A percentile compares a stretch with the other conserved stretches of the same genome.
Evolutionary conservation across 2,329 filamentous ascomycete genomes (phyloP).

Genomic region (Botrytis porri): DNA sequence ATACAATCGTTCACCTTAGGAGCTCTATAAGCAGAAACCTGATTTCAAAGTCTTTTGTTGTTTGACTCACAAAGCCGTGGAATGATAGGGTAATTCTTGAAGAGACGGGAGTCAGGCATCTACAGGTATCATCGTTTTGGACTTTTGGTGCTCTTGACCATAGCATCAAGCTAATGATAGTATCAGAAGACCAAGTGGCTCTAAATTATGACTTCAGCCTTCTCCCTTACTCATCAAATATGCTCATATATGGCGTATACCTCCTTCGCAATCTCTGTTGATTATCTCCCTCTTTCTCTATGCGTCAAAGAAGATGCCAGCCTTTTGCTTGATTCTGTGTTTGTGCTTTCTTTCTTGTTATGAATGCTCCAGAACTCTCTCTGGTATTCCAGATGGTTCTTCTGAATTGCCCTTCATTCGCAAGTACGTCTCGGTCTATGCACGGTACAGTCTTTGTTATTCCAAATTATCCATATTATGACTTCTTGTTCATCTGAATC

Average conservation of each 20-base stretch:
- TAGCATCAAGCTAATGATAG: neutral
- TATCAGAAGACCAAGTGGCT: neutral
- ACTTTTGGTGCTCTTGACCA: neutral
- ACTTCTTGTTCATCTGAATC: neutral
- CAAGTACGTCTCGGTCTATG: neutral
- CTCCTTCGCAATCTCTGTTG: neutral
- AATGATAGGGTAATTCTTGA: neutral
- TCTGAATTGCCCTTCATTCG: neutral
- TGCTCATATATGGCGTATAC: neutral
- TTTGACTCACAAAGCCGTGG: neutral
- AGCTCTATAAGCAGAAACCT: neutral
- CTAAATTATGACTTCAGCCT: neutral
- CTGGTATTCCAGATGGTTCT: neutral
- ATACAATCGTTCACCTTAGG: neutral
- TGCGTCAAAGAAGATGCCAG: neutral
- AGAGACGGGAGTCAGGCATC: neutral
- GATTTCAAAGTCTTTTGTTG: neutral
- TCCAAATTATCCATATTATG: neutral
- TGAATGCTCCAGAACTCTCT: neutral
- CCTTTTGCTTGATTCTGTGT: neutral
- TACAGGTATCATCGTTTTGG: neutral
- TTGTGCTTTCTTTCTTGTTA: neutral
- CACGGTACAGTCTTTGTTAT: neutral
- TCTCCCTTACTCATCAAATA: neutral
- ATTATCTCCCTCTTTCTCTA: neutral